Conservation (phyloP, 345 rosid species). For the Brassica napus region Da-Ae NC_063449.1:31608501-31609000, state of each 20-base stretch:
- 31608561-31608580: no score
- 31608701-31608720: slow-evolving; percentile 67
- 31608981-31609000: slow-evolving; percentile 45
- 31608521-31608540: no score
- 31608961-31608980: slow-evolving; percentile 44
- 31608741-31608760: slow-evolving; percentile 50
- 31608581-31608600: background rate
- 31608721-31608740: slow-evolving; percentile 55
- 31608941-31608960: slow-evolving; percentile 38
- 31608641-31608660: slow-evolving; percentile 67
- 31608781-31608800: slow-evolving; percentile 41
- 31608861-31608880: slow-evolving; percentile 27
- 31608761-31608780: slow-evolving; percentile 50
- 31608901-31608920: background rate
- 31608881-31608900: slow-evolving; percentile 34
- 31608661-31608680: slow-evolving; percentile 76
- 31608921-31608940: slow-evolving; percentile 18
- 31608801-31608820: slow-evolving; percentile 46
- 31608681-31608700: slow-evolving; percentile 63
- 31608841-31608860: slow-evolving; percentile 31
- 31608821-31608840: slow-evolving; percentile 23
- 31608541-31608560: no score
- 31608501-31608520: no score
- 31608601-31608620: background rate
- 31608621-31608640: slow-evolving; percentile 53